These are phyloP conservation scores for Cytospora chrysosperma DNA, from an alignment of 2,329 filamentous ascomycete species.

Conservation along the genomic window DNA sequence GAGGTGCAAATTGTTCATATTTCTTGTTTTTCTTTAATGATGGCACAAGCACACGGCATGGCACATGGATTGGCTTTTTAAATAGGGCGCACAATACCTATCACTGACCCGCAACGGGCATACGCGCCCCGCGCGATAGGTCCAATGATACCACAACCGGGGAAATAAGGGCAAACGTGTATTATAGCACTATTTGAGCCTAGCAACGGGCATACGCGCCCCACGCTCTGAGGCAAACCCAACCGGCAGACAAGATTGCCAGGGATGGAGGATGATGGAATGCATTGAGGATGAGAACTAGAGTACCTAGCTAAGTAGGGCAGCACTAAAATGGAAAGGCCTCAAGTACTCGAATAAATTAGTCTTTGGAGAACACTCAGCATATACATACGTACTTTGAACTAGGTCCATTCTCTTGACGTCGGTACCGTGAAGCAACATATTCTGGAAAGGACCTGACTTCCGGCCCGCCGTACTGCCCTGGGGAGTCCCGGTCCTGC, in stretches of 20 bases:
- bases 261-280: conserved; percentile 2
- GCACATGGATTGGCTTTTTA: conserved; percentile 16
- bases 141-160: conserved; percentile 24
- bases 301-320: background rate
- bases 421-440: background rate
- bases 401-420: no score
- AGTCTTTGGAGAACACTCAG: no score
- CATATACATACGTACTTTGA: no score
- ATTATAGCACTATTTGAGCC: conserved; percentile 12
- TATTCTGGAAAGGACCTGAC: background rate
- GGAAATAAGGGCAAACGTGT: conserved; percentile 10
- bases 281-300: background rate
- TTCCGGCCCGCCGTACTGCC: no score
- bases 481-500: background rate
- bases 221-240: conserved; percentile 20
- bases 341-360: background rate
- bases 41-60: conserved; percentile 9
- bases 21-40: conserved; percentile 3
- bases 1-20: conserved; percentile 8
- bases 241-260: conserved; percentile 20
- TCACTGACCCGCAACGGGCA: conserved; percentile 25
- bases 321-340: background rate
- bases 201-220: conserved; percentile 27
- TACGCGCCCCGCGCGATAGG: conserved; percentile 25
- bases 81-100: conserved; percentile 18